phyloP scores from a whole-genome alignment of 495 filamentous ascomycete species.

The Trichoderma asperelloides region DNA sequence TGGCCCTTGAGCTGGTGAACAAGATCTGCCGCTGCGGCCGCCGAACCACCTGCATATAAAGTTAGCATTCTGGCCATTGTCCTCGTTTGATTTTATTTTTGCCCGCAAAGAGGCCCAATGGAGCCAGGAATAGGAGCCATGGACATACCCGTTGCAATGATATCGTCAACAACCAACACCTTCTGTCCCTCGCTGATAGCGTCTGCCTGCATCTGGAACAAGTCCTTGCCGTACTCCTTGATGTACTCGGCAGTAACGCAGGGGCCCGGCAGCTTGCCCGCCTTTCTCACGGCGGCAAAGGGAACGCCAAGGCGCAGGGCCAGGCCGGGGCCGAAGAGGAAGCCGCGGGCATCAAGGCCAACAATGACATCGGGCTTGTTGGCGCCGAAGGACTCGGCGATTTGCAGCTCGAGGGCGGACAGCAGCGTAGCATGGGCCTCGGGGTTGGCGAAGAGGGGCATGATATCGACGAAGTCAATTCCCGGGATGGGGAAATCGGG shows the following conservation, averaged over 20 bases:
- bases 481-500: slow-evolving; percentile 91
- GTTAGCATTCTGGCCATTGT: not conserved
- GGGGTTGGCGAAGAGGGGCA: slow-evolving; percentile 87
- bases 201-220: slow-evolving; percentile 89
- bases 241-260: slow-evolving; percentile 72
- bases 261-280: slow-evolving; percentile 90
- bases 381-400: slow-evolving; percentile 43
- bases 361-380: slow-evolving; percentile 75
- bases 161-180: slow-evolving; percentile 91
- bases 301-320: slow-evolving; percentile 76
- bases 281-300: slow-evolving; percentile 92
- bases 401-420: slow-evolving; percentile 78
- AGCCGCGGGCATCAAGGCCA: slow-evolving; percentile 88
- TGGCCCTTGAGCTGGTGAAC: slow-evolving; percentile 78
- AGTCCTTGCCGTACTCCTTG: slow-evolving; percentile 97
- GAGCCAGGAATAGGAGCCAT: not conserved
- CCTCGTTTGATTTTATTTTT: not conserved
- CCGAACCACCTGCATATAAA: slow-evolving; percentile 66
- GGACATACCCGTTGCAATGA: slow-evolving; percentile 88
- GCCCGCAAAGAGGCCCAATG: not conserved
- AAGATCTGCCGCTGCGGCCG: slow-evolving; percentile 75
- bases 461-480: slow-evolving; percentile 97
- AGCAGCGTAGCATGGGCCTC: slow-evolving; percentile 66
- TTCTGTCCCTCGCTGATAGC: slow-evolving; percentile 78
- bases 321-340: slow-evolving; percentile 87